Conservation (phyloP, 2,329 filamentous ascomycete species). For the Didymella glomerata region DNA sequence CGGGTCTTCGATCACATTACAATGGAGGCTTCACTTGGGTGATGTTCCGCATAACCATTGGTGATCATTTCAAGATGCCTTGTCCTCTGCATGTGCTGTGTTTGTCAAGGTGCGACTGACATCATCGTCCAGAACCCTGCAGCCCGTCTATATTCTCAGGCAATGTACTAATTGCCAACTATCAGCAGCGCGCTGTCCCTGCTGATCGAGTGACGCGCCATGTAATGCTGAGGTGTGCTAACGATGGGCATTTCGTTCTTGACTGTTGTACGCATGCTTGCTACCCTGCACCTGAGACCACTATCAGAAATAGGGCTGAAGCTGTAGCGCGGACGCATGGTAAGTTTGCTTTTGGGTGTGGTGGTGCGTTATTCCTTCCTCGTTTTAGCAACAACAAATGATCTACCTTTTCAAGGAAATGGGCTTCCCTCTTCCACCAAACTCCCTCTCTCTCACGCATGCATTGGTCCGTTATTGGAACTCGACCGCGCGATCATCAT, state of each 20-base stretch:
- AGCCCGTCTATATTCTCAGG: conserved; percentile 11
- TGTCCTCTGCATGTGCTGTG: conserved; percentile 34
- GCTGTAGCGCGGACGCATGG: too few relatives aligned
- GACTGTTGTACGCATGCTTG: not conserved
- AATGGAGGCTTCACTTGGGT: conserved; percentile 68
- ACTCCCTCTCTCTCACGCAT: too few relatives aligned
- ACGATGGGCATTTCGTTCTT: not conserved
- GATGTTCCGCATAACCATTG: conserved; percentile 67
- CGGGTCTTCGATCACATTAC: conserved; percentile 55
- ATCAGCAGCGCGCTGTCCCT: conserved; percentile 9
- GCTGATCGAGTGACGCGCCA: conserved; percentile 1
- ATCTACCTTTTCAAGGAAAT: not conserved
- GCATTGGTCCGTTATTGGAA: not conserved
- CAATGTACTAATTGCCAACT: conserved; percentile 17
- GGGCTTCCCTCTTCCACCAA: not conserved
- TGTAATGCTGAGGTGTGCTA: conserved; percentile 1
- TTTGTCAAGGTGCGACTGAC: conserved; percentile 22
- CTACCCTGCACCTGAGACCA: not conserved
- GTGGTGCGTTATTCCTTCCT: not conserved
- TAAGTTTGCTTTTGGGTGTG: not conserved
- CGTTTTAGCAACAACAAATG: not conserved
- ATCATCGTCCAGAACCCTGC: conserved; percentile 6
- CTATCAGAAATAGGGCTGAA: not conserved
- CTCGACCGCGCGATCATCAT: not conserved
- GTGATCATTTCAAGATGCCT: conserved; percentile 49